Conservation (phyloP, 2,329 filamentous ascomycete genomes). For the Exophiala viscosa region DNA sequence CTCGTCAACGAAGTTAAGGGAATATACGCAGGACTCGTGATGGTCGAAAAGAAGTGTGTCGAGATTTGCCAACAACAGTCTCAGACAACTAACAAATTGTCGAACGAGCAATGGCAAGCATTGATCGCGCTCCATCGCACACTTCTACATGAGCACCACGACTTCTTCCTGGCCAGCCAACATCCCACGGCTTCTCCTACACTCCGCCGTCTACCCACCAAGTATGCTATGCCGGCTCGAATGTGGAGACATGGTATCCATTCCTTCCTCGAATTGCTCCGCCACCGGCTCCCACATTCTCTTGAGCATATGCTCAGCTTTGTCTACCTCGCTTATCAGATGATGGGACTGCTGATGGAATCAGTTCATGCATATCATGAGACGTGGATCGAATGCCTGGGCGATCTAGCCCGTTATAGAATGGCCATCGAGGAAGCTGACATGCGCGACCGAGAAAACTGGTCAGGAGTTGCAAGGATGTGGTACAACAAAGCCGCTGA, state of each 20-base stretch:
- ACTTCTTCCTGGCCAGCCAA: slow-evolving; percentile 82
- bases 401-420: slow-evolving; percentile 76
- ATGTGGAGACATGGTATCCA: slow-evolving; percentile 97
- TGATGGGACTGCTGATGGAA: slow-evolving; percentile 83
- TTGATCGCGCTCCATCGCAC: slow-evolving; percentile 79
- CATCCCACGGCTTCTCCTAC: slow-evolving; percentile 72
- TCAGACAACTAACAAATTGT: slow-evolving; percentile 50
- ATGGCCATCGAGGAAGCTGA: slow-evolving; percentile 92
- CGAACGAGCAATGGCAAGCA: slow-evolving; percentile 75
- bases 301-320: slow-evolving; percentile 88
- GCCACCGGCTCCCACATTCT: slow-evolving; percentile 69
- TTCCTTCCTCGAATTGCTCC: slow-evolving; percentile 71
- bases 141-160: slow-evolving; percentile 75
- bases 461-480: slow-evolving; percentile 72
- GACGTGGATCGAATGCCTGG: slow-evolving; percentile 91
- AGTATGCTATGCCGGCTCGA: slow-evolving; percentile 88
- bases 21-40: slow-evolving; percentile 37
- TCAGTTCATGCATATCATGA: slow-evolving; percentile 78
- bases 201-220: slow-evolving; percentile 65
- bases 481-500: slow-evolving; percentile 87
- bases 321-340: slow-evolving; percentile 82
- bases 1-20: slow-evolving; percentile 76
- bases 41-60: slow-evolving; percentile 79
- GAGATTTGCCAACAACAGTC: slow-evolving; percentile 68
- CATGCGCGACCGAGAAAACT: slow-evolving; percentile 69